Conservation (phyloP, 768 basidiomycete genomes). For the Lactarius pseudohatsudake region DNA sequence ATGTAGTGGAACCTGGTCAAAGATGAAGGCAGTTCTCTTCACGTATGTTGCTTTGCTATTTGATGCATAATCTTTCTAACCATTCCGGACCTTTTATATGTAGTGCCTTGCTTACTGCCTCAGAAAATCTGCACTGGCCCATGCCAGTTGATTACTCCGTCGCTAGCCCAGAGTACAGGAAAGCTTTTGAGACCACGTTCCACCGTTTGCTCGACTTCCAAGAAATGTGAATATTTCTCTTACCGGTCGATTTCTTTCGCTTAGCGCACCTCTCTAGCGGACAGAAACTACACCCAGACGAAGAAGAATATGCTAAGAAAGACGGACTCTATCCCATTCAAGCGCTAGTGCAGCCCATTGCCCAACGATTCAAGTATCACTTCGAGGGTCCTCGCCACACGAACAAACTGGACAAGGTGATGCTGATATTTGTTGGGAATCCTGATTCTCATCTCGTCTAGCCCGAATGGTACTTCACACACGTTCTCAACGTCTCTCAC, state of each 20-base stretch:
- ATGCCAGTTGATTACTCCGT: conserved; percentile 62
- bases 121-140: conserved; percentile 88
- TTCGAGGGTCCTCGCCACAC: conserved; percentile 87
- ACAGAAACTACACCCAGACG: conserved; percentile 42
- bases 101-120: conserved; percentile 61
- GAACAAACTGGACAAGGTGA: conserved; percentile 89
- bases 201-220: conserved; percentile 76
- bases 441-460: conserved; percentile 35
- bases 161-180: conserved; percentile 50
- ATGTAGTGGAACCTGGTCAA: conserved; percentile 72
- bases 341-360: conserved; percentile 78
- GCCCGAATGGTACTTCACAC: conserved; percentile 98
- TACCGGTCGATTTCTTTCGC: conserved; percentile 16
- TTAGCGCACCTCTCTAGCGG: conserved; percentile 43
- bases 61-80: conserved; percentile 12
- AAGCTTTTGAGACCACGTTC: conserved; percentile 75
- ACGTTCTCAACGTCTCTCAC: conserved; percentile 82
- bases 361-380: conserved; percentile 90
- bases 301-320: conserved; percentile 37
- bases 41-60: conserved; percentile 41
- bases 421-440: background rate
- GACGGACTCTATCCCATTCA: conserved; percentile 81
- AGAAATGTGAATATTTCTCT: conserved; percentile 54
- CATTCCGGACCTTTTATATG: conserved; percentile 9
- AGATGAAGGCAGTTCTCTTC: conserved; percentile 65